These are phyloP conservation scores for Gliomastix tumulicola DNA, from an alignment of 2,329 filamentous ascomycete genomes.

Conservation along the genomic window DNA sequence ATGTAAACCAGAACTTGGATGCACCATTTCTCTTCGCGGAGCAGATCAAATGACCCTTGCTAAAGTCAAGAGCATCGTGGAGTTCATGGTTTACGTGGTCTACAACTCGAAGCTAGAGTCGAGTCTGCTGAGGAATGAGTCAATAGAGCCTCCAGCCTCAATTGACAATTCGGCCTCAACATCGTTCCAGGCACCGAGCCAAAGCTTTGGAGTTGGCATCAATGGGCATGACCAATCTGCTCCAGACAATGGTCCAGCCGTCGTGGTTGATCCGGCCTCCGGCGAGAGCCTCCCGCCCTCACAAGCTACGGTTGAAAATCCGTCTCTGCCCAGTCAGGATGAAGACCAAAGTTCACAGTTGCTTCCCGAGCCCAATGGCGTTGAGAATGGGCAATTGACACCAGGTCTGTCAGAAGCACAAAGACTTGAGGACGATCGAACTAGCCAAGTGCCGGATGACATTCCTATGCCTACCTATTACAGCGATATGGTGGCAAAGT, in stretches of 20 bases:
- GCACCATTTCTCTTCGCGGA: constrained; percentile 87
- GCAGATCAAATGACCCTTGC: constrained; percentile 64
- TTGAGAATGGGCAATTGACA: too few species aligned
- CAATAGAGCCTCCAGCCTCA: constrained; percentile 69
- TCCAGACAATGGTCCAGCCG: constrained; percentile 18
- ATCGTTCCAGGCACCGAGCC: constrained; percentile 29
- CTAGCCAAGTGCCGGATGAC: constrained; percentile 62
- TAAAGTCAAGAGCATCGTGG: constrained; percentile 85
- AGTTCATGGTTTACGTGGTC: constrained; percentile 98
- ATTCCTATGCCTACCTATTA: constrained; percentile 87
- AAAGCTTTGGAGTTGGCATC: constrained; percentile 25
- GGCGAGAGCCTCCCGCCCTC: constrained; percentile 27
- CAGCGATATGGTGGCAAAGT: constrained; percentile 88
- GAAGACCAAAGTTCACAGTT: not conserved
- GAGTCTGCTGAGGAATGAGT: constrained; percentile 87
- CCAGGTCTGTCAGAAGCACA: too few species aligned
- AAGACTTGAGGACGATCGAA: constrained; percentile 1
- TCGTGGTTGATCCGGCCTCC: constrained; percentile 25
- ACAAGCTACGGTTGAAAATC: constrained; percentile 20
- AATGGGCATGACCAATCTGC: constrained; percentile 1
- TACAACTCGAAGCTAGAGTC: constrained; percentile 97
- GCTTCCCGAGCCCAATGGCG: too few species aligned
- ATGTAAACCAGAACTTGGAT: constrained; percentile 82
- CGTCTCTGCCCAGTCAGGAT: not conserved
- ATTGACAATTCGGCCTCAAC: constrained; percentile 35